phyloP scores from a whole-genome alignment of 164 flowering plant species.

The Stephania japonica region DNA sequence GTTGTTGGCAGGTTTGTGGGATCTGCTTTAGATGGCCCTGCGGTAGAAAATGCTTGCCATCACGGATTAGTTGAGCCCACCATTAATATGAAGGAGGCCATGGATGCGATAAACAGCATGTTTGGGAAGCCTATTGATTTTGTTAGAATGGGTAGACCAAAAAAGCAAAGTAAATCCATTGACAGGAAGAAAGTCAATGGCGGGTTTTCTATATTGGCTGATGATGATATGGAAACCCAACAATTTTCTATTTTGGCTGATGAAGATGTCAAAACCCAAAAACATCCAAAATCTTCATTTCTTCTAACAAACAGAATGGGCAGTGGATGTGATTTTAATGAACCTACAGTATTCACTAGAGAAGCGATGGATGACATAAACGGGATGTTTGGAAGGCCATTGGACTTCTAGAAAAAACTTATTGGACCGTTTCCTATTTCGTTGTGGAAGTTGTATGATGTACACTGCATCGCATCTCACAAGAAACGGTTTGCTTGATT shows the following conservation, averaged over 20 bases:
- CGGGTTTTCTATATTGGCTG: conserved; percentile 67
- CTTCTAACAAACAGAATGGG: conserved; percentile 22
- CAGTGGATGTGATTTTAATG: conserved; percentile 51
- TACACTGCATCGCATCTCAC: neutral
- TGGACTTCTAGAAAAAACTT: conserved; percentile 52
- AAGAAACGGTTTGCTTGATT: neutral
- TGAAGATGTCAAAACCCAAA: conserved; percentile 35
- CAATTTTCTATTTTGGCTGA: conserved; percentile 49
- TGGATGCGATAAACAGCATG: conserved; percentile 84
- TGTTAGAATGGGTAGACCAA: conserved; percentile 48
- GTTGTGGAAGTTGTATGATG: neutral
- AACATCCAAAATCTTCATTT: conserved; percentile 14
- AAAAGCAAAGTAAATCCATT: conserved; percentile 31
- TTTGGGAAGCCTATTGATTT: conserved; percentile 91
- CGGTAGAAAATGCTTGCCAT: conserved; percentile 88
- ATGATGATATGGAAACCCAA: conserved; percentile 40
- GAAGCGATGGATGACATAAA: conserved; percentile 92
- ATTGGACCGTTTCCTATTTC: neutral
- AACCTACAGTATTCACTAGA: conserved; percentile 73
- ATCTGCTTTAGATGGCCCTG: conserved; percentile 65
- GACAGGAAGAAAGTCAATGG: conserved; percentile 24
- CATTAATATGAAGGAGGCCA: conserved; percentile 87
- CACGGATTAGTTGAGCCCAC: conserved; percentile 98
- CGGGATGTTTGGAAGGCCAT: conserved; percentile 79
- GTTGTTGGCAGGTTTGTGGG: conserved; percentile 79